Percentiles rank a stretch among this genome's conserved stretches.
These are phyloP conservation scores for Prosopis cineraria DNA, from an alignment of 306 rosid genomes.

Conservation along the genomic window DNA sequence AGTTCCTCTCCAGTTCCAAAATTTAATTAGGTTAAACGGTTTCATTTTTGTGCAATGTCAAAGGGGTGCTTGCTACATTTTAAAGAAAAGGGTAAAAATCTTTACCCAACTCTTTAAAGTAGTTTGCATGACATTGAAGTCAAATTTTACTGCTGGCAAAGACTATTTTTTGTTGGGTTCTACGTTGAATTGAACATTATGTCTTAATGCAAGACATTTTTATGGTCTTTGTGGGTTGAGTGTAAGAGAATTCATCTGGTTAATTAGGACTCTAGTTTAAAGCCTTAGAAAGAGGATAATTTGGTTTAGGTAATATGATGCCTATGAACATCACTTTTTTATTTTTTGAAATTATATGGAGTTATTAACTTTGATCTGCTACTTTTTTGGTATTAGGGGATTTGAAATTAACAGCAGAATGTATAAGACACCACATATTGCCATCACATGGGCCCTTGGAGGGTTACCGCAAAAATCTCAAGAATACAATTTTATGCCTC, in stretches of 20 bases:
- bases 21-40: background rate
- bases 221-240: background rate
- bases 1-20: background rate
- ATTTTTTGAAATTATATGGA: too few relatives aligned
- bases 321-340: background rate
- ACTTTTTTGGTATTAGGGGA: too few relatives aligned
- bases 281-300: background rate
- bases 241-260: background rate
- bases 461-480: too few relatives aligned
- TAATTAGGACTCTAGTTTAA: background rate
- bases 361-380: too few relatives aligned
- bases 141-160: background rate
- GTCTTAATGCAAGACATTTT: background rate
- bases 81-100: background rate
- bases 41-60: background rate
- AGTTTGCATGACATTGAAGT: background rate
- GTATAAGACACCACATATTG: background rate
- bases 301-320: background rate
- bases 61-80: background rate
- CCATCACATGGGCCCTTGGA: background rate
- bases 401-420: background rate
- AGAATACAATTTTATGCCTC: background rate
- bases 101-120: background rate
- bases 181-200: constrained; percentile 20
- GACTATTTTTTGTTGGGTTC: background rate